Base-by-base conservation (phyloP, 371 early-diverging fungal species). In the Mortierella sp. region DNA sequence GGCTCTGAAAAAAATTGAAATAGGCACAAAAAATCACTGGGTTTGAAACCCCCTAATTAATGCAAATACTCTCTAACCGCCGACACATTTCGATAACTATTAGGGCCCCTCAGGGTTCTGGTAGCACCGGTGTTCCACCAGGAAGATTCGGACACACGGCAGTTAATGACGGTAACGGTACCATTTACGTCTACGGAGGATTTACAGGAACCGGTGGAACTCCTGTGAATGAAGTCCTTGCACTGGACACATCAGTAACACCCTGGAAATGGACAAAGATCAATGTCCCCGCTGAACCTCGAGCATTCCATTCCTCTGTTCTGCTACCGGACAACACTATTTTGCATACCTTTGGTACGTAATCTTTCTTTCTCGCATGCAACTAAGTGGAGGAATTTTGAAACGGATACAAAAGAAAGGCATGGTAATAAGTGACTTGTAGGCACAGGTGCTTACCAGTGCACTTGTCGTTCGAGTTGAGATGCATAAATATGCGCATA, bases 241-340 rank as follows among this genome's bases (percentile, higher is more conserved):
- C 49, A 23, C 32, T 69, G 28, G 32, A 75, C 23, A 69, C 70
- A 5, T 37, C 31, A 5, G 50, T 8, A 1, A 4, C 49, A 1
- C 21, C 47, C 15, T 68, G 75, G 75, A 2, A 48, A 4, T 68
- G 68, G 75, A 49, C 23, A 23, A 49, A 59, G 37, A 7, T 62
- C 17, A 24, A 0, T 27, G 62, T 31, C 6, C 26, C 51, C 4
- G 53, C 72, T 9, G 78, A 78, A 21, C 39, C 66, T 12, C 71
- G 78, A 12, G 75, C 64, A 2, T 75, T 68, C 64, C 75, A 75
- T 28, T 43, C 69, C 14, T 63, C 69, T 6, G 64, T 64, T 17
- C 30, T 75, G 19, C 31, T 75, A 3, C 26, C 17, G 1, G 64
- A 75, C 27, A 41, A 19, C 41, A 57, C 56, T 0, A 64, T 75